Evolutionary conservation across 164 flowering plant genomes (phyloP).

Genomic region (Magnolia kwangsiensis): DNA sequence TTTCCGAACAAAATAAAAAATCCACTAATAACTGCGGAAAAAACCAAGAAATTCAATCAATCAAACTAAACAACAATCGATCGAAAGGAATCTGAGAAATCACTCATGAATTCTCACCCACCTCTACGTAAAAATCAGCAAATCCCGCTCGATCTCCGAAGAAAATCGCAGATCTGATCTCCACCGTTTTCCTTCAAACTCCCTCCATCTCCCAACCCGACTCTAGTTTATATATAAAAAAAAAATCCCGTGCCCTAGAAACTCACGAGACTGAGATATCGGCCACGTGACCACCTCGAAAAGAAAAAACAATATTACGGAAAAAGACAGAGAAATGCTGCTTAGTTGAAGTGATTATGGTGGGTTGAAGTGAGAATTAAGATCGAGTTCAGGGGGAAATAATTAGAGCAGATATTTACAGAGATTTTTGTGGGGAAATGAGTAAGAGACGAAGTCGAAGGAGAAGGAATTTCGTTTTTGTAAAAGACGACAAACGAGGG

Average conservation of each 20-base stretch:
- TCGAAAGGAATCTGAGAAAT: background rate
- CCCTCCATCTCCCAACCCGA: background rate
- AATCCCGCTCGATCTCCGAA: background rate
- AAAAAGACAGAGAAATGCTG: background rate
- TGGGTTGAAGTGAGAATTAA: background rate
- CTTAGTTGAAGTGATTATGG: background rate
- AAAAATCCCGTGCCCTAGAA: background rate
- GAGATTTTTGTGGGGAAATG: background rate
- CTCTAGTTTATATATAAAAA: background rate
- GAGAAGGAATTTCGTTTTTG: background rate
- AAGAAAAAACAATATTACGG: background rate
- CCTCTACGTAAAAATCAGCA: background rate
- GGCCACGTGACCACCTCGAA: constrained; percentile 10
- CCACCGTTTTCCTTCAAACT: background rate
- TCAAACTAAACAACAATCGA: background rate
- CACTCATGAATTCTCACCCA: background rate
- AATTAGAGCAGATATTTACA: background rate
- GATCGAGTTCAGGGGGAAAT: background rate
- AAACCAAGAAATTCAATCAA: background rate
- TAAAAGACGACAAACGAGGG: constrained; percentile 1
- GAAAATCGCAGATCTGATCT: constrained; percentile 5
- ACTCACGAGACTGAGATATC: constrained; percentile 7
- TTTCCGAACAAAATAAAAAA: too few relatives aligned
- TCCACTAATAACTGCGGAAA: background rate
- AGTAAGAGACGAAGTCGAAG: background rate